Conservation (phyloP, 2,329 filamentous ascomycete species). For the Seiridium unicorne region DNA sequence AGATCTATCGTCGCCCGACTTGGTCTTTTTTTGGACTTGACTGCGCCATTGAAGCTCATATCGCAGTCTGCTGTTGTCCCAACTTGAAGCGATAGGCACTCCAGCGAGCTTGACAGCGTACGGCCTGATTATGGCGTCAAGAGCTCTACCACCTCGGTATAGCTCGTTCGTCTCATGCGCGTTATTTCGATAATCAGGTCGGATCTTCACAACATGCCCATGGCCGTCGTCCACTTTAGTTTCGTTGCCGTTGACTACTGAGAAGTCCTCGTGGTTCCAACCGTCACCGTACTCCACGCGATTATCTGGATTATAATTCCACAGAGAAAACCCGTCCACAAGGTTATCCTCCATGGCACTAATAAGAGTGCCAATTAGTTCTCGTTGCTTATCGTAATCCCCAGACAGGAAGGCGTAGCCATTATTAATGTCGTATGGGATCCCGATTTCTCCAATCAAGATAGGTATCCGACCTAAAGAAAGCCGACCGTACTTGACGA, state of each 20-base stretch:
- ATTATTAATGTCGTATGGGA: constrained; percentile 39
- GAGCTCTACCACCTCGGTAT: constrained; percentile 34
- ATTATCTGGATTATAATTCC: constrained; percentile 39
- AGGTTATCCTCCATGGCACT: constrained; percentile 37
- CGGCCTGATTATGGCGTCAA: constrained; percentile 38
- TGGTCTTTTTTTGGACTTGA: not conserved
- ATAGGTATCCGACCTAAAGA: constrained; percentile 33
- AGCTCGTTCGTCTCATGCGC: constrained; percentile 31
- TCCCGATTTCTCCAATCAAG: constrained; percentile 38
- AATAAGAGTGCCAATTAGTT: constrained; percentile 37
- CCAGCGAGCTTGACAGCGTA: constrained; percentile 40
- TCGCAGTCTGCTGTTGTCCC: constrained; percentile 30
- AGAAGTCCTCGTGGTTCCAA: constrained; percentile 44
- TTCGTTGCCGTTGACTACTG: constrained; percentile 34
- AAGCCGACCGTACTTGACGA: constrained; percentile 28
- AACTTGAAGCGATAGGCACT: constrained; percentile 29
- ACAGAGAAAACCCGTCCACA: constrained; percentile 34
- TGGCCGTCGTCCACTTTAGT: constrained; percentile 26
- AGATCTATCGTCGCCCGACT: constrained; percentile 12
- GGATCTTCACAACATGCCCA: constrained; percentile 10
- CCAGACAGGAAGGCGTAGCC: constrained; percentile 34
- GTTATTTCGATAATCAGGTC: constrained; percentile 31
- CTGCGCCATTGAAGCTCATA: constrained; percentile 32
- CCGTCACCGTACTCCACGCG: constrained; percentile 36
- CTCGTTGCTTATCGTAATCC: constrained; percentile 35